A percentile compares a stretch with the other conserved stretches of the same genome.
Evolutionary conservation across 2,329 filamentous ascomycete genomes (phyloP).

Genomic region (Alternaria dauci): DNA sequence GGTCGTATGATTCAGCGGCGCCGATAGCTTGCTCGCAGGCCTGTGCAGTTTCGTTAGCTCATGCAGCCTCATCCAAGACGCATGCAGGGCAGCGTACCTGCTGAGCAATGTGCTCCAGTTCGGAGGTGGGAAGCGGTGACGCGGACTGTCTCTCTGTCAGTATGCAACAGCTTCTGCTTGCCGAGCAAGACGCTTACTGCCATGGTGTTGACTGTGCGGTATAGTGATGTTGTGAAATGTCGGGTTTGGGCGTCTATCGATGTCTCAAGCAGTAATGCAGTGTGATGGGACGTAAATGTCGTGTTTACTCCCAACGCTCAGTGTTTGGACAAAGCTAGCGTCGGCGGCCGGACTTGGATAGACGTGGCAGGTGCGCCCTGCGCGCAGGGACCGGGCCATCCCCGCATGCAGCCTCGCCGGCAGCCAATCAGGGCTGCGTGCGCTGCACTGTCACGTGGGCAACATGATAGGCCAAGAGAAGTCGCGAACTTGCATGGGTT

Average conservation of each 20-base stretch:
- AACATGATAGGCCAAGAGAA: conserved; percentile 34
- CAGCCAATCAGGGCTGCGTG: conserved; percentile 7
- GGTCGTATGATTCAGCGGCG: conserved; percentile 81
- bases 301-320: conserved; percentile 26
- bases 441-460: conserved; percentile 35
- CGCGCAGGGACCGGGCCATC: conserved; percentile 3
- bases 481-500: conserved; percentile 14
- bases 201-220: conserved; percentile 32
- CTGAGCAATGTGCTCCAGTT: conserved; percentile 44
- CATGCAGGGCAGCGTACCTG: conserved; percentile 26
- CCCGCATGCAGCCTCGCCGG: background rate
- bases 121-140: conserved; percentile 45
- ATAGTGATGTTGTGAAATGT: conserved; percentile 24
- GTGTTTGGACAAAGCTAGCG: conserved; percentile 23
- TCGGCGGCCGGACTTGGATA: conserved; percentile 19
- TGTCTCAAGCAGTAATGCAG: conserved; percentile 5
- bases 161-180: background rate
- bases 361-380: conserved; percentile 4
- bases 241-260: background rate
- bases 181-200: conserved; percentile 29
- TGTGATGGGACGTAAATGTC: conserved; percentile 16
- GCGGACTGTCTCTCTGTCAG: conserved; percentile 18
- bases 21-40: conserved; percentile 83
- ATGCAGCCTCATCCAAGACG: background rate
- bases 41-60: conserved; percentile 56